phyloP scores from a whole-genome alignment of 179 eudicot genomes.

The Camellia oleifera region DNA sequence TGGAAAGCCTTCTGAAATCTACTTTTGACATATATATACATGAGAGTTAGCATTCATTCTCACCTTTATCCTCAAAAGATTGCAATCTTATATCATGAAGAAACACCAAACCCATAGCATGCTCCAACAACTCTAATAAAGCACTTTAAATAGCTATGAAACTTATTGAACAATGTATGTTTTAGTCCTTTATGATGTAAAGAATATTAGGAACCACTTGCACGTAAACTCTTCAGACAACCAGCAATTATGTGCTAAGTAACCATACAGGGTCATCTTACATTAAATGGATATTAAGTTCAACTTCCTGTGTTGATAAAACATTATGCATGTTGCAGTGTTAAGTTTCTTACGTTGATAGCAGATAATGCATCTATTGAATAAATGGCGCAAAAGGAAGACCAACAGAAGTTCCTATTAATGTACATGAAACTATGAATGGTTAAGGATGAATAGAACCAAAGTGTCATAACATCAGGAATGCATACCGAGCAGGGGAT shows the following conservation, averaged over 20 bases:
- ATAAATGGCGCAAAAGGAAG: background rate
- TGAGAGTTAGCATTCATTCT: constrained; percentile 1
- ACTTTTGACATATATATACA: background rate
- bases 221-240: background rate
- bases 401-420: background rate
- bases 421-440: background rate
- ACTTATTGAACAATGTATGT: background rate
- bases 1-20: background rate
- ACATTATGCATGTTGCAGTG: background rate
- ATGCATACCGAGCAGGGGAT: constrained; percentile 85
- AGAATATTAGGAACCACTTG: background rate
- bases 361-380: background rate
- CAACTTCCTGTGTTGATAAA: background rate
- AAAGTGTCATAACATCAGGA: background rate
- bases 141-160: background rate
- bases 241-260: background rate
- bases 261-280: background rate
- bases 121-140: background rate
- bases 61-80: background rate
- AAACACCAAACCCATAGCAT: background rate
- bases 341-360: background rate
- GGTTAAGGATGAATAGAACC: background rate
- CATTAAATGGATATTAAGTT: background rate
- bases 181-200: background rate
- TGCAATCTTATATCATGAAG: background rate